Base-by-base conservation (phyloP, 2,329 filamentous ascomycete species). In the Ophiocordyceps australis region DNA sequence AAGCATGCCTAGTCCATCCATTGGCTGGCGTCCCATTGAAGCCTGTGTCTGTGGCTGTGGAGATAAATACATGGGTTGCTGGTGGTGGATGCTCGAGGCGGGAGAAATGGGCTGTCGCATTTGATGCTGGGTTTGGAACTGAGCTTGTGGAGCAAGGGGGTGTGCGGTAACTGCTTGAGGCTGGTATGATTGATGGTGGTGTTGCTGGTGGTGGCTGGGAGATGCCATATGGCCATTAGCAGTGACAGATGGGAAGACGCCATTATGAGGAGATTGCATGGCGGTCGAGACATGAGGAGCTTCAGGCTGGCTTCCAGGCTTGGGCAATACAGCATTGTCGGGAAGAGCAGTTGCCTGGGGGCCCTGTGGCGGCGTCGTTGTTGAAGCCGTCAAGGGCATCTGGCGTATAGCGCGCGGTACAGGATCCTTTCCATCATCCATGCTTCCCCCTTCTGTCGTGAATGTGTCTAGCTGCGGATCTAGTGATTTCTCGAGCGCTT, bases 401-500 rank as follows among this genome's bases (percentile, higher is more conserved):
- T 35, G 35, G 9, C 35, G 28, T n/a, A 39, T 25, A 19, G 38
- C 35, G 5, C 32, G 35, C 9, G 47, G 43, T 2, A 46, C 34
- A 9, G 43, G 40, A 14, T 52, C 47, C 28, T 39, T 49, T 28
- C 59, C 57, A 25, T 65, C 59, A 7, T 57, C 56, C 61, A 65
- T 64, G 25, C 57, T 55, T 9, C 52, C 54, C n/a, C n/a, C n/a
- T 30, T 63, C 55, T 10, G 50, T 42, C 11, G 43, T 47, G 5
- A 50, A 41, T 3, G 49, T 41, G 17, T 46, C 39, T 10, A 49
- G 48, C 27, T 52, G 54, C 6, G 57, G 50, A 29, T 59, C 53
- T 15, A 47, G 47, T 23, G 50, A 54, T 22, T 51, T 54, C 25
- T 59, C 54, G 3, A 66, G 41, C 1, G 56, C 52, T 6, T 57